Conservation (phyloP, 306 rosid genomes). For the Alnus glutinosa region DNA sequence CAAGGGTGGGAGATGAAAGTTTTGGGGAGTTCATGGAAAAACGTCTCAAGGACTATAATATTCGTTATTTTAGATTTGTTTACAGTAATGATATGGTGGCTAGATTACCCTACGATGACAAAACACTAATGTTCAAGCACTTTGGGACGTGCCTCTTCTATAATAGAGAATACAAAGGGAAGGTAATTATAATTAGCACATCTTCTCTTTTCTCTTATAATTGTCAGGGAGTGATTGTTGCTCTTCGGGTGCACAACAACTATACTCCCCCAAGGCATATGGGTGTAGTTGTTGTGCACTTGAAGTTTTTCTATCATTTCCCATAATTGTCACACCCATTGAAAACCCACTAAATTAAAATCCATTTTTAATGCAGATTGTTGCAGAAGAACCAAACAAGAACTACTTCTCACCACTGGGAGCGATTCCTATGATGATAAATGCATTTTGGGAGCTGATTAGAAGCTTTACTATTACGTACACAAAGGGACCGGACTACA, state of each 20-base stretch:
- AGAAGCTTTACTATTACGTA: slow-evolving; percentile 65
- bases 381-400: slow-evolving; percentile 68
- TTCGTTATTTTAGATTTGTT: slow-evolving; percentile 64
- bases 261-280: no score
- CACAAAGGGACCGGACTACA: slow-evolving; percentile 42
- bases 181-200: slow-evolving; percentile 31
- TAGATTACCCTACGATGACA: slow-evolving; percentile 68
- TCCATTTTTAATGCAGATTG: slow-evolving; percentile 34
- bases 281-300: no score
- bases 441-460: slow-evolving; percentile 51
- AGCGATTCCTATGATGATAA: slow-evolving; percentile 44
- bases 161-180: slow-evolving; percentile 45
- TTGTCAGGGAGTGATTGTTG: no score
- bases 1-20: slow-evolving; percentile 65
- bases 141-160: slow-evolving; percentile 70
- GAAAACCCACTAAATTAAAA: background rate
- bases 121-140: slow-evolving; percentile 67
- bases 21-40: slow-evolving; percentile 54
- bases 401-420: slow-evolving; percentile 52
- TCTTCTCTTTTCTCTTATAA: no score
- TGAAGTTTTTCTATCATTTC: no score
- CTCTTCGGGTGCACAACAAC: no score
- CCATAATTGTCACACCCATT: background rate
- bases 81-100: slow-evolving; percentile 75
- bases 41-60: slow-evolving; percentile 44